phyloP scores from a whole-genome alignment of 129 eudicot genomes.

The Rutidosis leptorrhynchoides region DNA sequence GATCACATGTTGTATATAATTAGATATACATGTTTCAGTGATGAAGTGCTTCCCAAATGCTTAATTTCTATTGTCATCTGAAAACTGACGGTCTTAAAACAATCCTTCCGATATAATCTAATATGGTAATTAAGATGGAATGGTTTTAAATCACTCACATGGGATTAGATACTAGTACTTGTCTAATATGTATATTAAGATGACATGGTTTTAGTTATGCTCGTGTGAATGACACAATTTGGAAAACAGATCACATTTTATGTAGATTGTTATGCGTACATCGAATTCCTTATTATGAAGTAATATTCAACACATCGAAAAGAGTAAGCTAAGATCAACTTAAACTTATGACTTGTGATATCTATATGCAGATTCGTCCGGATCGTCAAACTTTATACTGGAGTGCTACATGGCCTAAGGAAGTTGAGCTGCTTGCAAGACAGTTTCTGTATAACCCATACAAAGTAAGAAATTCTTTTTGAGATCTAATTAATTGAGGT shows the following conservation, averaged over 20 bases:
- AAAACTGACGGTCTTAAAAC: too few relatives aligned
- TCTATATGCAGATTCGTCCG: conserved; percentile 77
- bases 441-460: conserved; percentile 71
- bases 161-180: background rate
- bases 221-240: background rate
- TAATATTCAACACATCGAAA: too few relatives aligned
- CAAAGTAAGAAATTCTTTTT: conserved; percentile 46
- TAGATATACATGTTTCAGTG: background rate
- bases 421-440: conserved; percentile 83
- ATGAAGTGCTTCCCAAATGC: background rate
- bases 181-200: background rate
- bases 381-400: conserved; percentile 94
- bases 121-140: background rate
- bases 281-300: background rate
- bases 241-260: background rate
- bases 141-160: background rate
- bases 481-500: background rate
- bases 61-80: background rate
- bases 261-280: background rate
- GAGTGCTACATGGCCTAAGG: conserved; percentile 99
- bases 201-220: background rate
- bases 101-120: too few relatives aligned
- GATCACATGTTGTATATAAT: background rate
- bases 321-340: background rate
- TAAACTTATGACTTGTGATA: conserved; percentile 3